These are phyloP conservation scores for Rhodocollybia butyracea DNA, from an alignment of 768 basidiomycete species.

Conservation along the genomic window DNA sequence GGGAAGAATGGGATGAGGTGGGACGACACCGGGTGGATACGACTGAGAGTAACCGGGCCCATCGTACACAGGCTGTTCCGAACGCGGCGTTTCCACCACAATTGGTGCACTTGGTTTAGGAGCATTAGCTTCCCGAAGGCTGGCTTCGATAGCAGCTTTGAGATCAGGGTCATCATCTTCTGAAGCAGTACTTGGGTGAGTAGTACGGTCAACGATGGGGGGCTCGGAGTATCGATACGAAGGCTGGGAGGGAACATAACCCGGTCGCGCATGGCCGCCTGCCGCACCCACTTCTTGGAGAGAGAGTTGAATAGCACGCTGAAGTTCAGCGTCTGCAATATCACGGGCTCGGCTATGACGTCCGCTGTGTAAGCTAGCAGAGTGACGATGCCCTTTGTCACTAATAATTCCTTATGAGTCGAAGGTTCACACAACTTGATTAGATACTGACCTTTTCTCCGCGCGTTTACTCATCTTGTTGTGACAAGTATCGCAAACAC, in stretches of 20 bases:
- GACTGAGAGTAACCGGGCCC: conserved; percentile 43
- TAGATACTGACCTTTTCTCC: conserved; percentile 48
- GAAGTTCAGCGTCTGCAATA: conserved; percentile 81
- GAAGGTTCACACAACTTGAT: neutral
- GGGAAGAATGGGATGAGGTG: conserved; percentile 41
- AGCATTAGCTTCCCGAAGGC: conserved; percentile 78
- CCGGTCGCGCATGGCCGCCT: conserved; percentile 47
- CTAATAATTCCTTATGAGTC: conserved; percentile 14
- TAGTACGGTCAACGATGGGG: conserved; percentile 59
- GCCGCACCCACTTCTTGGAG: conserved; percentile 69
- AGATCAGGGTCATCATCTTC: conserved; percentile 91
- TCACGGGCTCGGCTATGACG: conserved; percentile 59
- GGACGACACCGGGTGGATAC: conserved; percentile 32
- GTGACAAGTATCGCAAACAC: conserved; percentile 91
- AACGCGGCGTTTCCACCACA: conserved; percentile 48
- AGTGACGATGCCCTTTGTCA: conserved; percentile 52
- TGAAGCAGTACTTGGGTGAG: conserved; percentile 32
- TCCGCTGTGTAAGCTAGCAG: conserved; percentile 42
- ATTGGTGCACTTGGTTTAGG: conserved; percentile 78
- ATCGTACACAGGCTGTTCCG: conserved; percentile 37
- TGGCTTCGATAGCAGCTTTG: conserved; percentile 92
- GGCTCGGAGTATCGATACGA: conserved; percentile 67
- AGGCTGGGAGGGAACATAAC: conserved; percentile 69
- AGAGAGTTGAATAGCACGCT: conserved; percentile 90
- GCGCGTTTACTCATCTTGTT: conserved; percentile 68